Conservation (phyloP, 192 early-diverging fungal species). For the Jimgerdemannia lactiflua region DNA sequence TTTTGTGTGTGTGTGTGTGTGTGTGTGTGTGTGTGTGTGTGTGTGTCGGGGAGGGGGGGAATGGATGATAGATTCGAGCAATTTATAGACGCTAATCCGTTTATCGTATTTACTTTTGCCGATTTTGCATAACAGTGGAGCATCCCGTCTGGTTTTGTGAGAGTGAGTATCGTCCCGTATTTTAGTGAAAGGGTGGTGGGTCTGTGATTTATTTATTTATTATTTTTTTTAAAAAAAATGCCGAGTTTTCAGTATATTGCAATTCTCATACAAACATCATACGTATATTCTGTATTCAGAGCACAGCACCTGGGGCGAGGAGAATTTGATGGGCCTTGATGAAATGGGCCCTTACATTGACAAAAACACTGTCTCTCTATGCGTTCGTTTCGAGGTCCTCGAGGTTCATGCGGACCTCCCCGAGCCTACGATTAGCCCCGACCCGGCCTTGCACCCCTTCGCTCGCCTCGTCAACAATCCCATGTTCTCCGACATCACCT, state of each 20-base stretch:
- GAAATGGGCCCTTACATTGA: conserved; percentile 26
- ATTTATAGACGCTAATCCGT: too few relatives aligned
- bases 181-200: background rate
- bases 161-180: conserved; percentile 12
- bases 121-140: conserved; percentile 9
- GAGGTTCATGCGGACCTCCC: conserved; percentile 4
- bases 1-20: too few relatives aligned
- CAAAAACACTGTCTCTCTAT: conserved; percentile 22
- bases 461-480: conserved; percentile 18
- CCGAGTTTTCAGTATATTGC: background rate
- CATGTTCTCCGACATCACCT: conserved; percentile 29
- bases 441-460: conserved; percentile 12
- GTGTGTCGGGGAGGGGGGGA: too few relatives aligned
- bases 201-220: too few relatives aligned
- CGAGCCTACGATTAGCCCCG: background rate
- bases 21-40: too few relatives aligned
- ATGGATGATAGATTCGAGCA: too few relatives aligned
- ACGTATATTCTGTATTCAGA: conserved; percentile 1
- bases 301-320: conserved; percentile 27
- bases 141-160: conserved; percentile 27
- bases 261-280: too few relatives aligned
- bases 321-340: conserved; percentile 19
- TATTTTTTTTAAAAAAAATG: too few relatives aligned
- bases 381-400: conserved; percentile 30
- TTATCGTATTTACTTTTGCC: too few relatives aligned